Base-by-base conservation (phyloP, 768 basidiomycete genomes). In the Russula abietina region DNA sequence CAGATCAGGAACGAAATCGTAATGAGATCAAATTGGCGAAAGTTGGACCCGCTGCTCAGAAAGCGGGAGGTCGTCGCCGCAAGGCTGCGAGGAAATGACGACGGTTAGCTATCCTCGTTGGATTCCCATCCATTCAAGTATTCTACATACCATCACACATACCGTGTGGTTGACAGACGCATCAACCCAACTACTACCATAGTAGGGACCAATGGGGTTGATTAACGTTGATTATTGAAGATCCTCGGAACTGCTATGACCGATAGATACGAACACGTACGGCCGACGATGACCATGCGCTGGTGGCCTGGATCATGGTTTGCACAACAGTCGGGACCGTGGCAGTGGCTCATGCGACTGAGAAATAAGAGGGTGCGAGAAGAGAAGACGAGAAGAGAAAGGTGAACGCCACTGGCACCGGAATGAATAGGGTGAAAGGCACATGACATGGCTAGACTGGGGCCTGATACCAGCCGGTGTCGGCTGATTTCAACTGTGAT, bases 11-110 rank as follows among this genome's bases (percentile, higher is more conserved):
- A 67, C 62, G 73, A 74, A 51, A 62, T 46, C 50, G 64, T 66
- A 22, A 61, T 56, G 48, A 73, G 69, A 50, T 74, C 69, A 56
- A 55, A 46, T 41, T 36, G 74, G 72, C 63, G 69, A 68, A 39
- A 71, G 70, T 24, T 73, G 74, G 55, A 58, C 65, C 70, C 9
- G 78, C 82, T 12, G 77, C 80, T 24, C 71, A 73, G 50, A 87
- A 80, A 69, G 80, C 81, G 8, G 87, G 85, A 0, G 86, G 86
- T 12, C 84, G 81, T 70, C 80, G 88, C 71, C 81, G 87, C 65
- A 86, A 85, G 71, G 78, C 73, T 8, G 76, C 79, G 22, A 80
- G 74, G 73, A 82, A 77, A 71, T 79, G 83, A 71, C 81, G 72
- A 16, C 11, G 4, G 32, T 19, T 26, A 2, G 11, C 19, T 12